Percentiles rank a stretch among this genome's conserved stretches.
These are phyloP conservation scores for Alternaria brassicae DNA, from an alignment of 2,329 filamentous ascomycete species.

Conservation along the genomic window DNA sequence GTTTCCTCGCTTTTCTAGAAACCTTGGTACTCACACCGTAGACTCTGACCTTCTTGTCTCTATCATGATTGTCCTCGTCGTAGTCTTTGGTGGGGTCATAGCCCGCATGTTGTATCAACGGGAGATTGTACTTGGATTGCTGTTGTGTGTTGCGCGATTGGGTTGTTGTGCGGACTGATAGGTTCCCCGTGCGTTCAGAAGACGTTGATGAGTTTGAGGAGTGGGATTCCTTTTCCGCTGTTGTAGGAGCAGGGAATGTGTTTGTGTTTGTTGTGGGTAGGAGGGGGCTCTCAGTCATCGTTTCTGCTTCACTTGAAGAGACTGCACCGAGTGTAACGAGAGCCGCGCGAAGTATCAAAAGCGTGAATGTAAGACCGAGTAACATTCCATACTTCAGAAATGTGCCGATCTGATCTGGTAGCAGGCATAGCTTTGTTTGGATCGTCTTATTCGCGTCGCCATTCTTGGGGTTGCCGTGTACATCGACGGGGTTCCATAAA, in stretches of 20 bases:
- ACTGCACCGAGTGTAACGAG: conserved; percentile 41
- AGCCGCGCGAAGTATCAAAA: conserved; percentile 57
- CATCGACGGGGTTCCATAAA: conserved; percentile 88
- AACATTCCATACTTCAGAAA: conserved; percentile 80
- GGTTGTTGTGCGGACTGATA: conserved; percentile 39
- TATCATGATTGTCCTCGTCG: conserved; percentile 18
- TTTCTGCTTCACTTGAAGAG: conserved; percentile 10
- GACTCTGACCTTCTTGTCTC: conserved; percentile 21
- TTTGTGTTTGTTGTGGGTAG: conserved; percentile 38
- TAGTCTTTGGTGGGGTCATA: conserved; percentile 42
- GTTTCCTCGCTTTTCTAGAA: conserved; percentile 41
- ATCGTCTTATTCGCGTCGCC: conserved; percentile 65
- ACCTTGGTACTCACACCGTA: conserved; percentile 39
- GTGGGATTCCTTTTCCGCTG: conserved; percentile 32
- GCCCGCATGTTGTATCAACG: conserved; percentile 53
- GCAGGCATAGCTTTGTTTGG: conserved; percentile 87
- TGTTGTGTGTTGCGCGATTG: conserved; percentile 46
- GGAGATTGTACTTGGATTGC: conserved; percentile 34
- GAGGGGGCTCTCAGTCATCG: conserved; percentile 26
- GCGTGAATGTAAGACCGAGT: conserved; percentile 60
- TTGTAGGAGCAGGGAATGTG: conserved; percentile 13
- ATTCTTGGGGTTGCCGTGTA: conserved; percentile 38
- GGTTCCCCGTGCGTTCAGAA: conserved; percentile 28
- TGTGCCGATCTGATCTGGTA: conserved; percentile 85
- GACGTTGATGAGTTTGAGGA: conserved; percentile 44